These are phyloP conservation scores for Tuber indicum DNA, from an alignment of 495 filamentous ascomycete species.

Conservation along the genomic window DNA sequence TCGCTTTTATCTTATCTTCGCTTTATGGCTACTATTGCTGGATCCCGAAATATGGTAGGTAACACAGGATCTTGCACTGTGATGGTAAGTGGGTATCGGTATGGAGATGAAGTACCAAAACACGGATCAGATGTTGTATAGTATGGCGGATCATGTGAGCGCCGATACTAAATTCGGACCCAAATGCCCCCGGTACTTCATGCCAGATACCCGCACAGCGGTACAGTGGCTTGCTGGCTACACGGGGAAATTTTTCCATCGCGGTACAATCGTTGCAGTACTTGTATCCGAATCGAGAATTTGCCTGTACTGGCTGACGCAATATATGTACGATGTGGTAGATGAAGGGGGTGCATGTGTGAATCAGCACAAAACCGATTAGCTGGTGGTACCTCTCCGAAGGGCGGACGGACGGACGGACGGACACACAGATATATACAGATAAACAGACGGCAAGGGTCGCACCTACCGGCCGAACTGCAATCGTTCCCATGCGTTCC, in stretches of 20 bases:
- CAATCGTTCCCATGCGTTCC: background rate
- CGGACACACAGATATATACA: background rate
- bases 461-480: background rate
- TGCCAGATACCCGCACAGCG: background rate
- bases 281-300: background rate
- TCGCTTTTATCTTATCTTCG: background rate
- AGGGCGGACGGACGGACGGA: background rate
- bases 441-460: background rate
- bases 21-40: background rate
- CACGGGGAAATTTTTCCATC: background rate
- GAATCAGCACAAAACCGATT: background rate
- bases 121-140: background rate
- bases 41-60: background rate
- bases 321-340: background rate
- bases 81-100: background rate
- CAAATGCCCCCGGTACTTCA: background rate
- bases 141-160: background rate
- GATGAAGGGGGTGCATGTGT: background rate
- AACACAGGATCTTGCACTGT: background rate
- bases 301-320: background rate
- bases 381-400: background rate
- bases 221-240: background rate
- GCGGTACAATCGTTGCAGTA: background rate
- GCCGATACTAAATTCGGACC: background rate
- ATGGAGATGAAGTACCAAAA: background rate